Base-by-base conservation (phyloP, 2,329 filamentous ascomycete genomes). In the Xylaria sp. region DNA sequence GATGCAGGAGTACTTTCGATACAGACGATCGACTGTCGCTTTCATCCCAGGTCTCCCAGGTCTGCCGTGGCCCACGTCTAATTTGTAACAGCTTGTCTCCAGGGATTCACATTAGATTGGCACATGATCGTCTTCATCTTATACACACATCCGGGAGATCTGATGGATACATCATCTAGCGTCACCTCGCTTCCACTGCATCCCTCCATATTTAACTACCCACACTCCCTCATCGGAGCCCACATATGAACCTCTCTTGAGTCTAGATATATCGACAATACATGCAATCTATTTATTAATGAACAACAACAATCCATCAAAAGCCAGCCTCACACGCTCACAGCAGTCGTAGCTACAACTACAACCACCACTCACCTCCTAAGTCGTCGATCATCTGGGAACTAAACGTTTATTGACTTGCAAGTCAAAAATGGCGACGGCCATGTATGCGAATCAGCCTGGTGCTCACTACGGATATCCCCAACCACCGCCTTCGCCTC, bases 401-500 rank as follows among this genome's bases (percentile, higher is more conserved):
- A 53, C 70, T 65, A 68, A 54, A 69, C 71, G 57, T 71, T 74
- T 68, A 73, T 46, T 43, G 28, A 54, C 28, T 42, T 73, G 74
- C 63, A 60, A 60, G 63, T 67, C 71, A 64, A 67, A 63, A 72
- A 84, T 83, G 81, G 78, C 82, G 63, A 76, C 77, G 60, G 74
- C 79, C 60, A 75, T 82, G 70, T 83, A 85, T 70, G 71, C 77
- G 60, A 78, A 78, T 64, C 81, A 82, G 72, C 74, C 78, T 63
- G 78, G 78, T 72, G 71, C 78, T 68, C 81, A 83, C 62, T 84
- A 84, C 74, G 78, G 78, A 71, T 84, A 84, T 72, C 86, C 86
- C 51, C 86, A 88, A 72, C 85, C 88, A 54, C 90, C 89, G 57
- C 90, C 90, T 33, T 92, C 90, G 69, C 90, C 90, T 64, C 89